Evolutionary conservation across 805 yeast species (phyloP), one percentile per base, ranked within the genome.

Genomic region (Candida golubevii): DNA sequence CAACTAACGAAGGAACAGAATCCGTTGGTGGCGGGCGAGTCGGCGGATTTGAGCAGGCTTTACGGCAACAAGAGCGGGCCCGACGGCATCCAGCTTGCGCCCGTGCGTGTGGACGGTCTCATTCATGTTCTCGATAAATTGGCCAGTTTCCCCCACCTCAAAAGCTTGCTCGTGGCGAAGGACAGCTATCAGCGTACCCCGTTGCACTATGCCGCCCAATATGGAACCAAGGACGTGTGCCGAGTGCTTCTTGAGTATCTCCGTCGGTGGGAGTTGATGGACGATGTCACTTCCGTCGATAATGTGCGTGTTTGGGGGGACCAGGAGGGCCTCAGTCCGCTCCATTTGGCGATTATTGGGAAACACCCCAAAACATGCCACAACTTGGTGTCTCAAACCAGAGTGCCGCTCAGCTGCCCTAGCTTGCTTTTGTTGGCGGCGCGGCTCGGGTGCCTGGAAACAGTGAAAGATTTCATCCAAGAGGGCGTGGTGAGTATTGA

Each of bases 111-210:
- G 11, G 71, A 73, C 13, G 85, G 89, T 3, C 68, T 88, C 36
- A 61, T 66, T 7, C 79, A 80, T 57, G 72, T 88, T 29, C 71
- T 89, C 43, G 67, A 73, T 12, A 72, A 74, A 37, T 61, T 88
- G 34, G 54, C 55, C 11, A 33, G 29, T 13, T 41, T 38, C 29
- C 54, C 43, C 15, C 47, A 50, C 12, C 51, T 53, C 26, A 55
- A 51, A 37, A 14, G 36, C 8, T 51, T 64, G 10, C 67, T 90
- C 18, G 65, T 82, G 38, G 82, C 84, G 41, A 78, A 76, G 36
- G 98, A 90, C 61, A 81, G 78, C 46, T 86, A 88, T 59, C 74
- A 73, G 49, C 75, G 97, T 48, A 85, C 96, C 0, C 96, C 97
- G 0, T 68, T 91, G 44, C 97, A 91, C 65, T 90, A 90, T 61